Evolutionary conservation across 495 filamentous ascomycete species (phyloP), one percentile per base, ranked within the genome.

Genomic region (Trichoderma erinaceum): DNA sequence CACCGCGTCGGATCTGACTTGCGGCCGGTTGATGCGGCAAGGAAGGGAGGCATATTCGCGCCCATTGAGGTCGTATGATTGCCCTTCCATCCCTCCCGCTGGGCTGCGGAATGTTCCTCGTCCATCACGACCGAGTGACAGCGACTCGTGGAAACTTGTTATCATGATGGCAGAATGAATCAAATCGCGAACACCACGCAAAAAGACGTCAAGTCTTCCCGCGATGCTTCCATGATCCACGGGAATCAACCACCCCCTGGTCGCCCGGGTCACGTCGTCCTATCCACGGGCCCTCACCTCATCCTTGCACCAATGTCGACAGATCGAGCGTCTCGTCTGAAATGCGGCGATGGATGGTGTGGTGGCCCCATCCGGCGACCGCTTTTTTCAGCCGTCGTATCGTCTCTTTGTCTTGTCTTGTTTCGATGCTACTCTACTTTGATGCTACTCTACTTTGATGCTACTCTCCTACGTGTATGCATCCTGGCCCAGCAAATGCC

Each of bases 231-330:
- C 0, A 29, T 25, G 10, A 10, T 27, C 15, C 56, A 15, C 13
- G 15, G 12, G 25, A 32, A n/a, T 29, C 23, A 52, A 29, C 29
- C 29, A n/a, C n/a, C 52, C 52, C 21, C 29, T 29, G 52, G 10
- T 58, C 52, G 56, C 23, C 23, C 25, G 56, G 15, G 56, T 61
- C 56, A 61, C 56, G 56, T 21, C 23, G 56, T 13, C 12, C 23
- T 21, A 16, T 32, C 27, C 25, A 61, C n/a, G 21, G 23, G 56
- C 56, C 23, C 56, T 61, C 56, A n/a, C 56, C 56, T 61, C 56
- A 61, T 61, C 25, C 56, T 61, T 32, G 16, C 56, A n/a, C 15
- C 25, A 61, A 61, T 61, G 56, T 61, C 56, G 56, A 61, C 56
- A 61, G 56, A 61, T 61, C 10, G 56, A 29, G 23, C 18, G 4